Conservation (phyloP, 129 eudicot species). For the Flaveria sonorensis region DNA sequence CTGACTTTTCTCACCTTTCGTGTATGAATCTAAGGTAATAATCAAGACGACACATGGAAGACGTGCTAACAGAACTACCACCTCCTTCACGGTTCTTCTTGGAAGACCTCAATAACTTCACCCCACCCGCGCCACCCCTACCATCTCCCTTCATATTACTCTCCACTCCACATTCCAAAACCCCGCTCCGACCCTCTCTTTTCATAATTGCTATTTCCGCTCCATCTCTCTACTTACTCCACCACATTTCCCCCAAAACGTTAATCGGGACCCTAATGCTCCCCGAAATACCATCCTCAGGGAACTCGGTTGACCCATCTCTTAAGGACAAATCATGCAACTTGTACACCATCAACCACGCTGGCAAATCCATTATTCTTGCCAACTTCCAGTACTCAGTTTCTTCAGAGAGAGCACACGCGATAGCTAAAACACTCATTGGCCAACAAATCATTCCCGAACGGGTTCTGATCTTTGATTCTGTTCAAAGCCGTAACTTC, state of each 20-base stretch:
- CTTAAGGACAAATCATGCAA: constrained; percentile 80
- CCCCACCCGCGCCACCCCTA: constrained; percentile 74
- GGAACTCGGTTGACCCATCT: constrained; percentile 70
- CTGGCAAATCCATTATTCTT: constrained; percentile 46
- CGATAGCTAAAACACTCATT: constrained; percentile 61
- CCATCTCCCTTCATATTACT: constrained; percentile 73
- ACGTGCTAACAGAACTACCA: constrained; percentile 83
- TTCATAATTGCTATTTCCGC: constrained; percentile 79
- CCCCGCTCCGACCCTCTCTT: constrained; percentile 64
- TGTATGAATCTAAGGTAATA: constrained; percentile 22
- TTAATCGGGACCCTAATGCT: constrained; percentile 71
- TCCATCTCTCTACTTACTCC: constrained; percentile 72
- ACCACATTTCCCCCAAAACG: constrained; percentile 67
- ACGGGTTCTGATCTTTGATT: constrained; percentile 74
- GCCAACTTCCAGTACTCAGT: constrained; percentile 68
- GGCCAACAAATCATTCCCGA: constrained; percentile 66
- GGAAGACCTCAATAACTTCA: constrained; percentile 91
- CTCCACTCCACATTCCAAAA: constrained; percentile 46
- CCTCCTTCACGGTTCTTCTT: constrained; percentile 93
- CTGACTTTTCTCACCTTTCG: constrained; percentile 7
- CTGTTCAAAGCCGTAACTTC: constrained; percentile 72
- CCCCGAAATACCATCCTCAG: constrained; percentile 78
- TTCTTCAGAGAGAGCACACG: constrained; percentile 70
- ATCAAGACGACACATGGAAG: constrained; percentile 60
- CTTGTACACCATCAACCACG: constrained; percentile 58